Evolutionary conservation across 352 stramenopile species (phyloP).

Genomic region (Pythium phragmitis): DNA sequence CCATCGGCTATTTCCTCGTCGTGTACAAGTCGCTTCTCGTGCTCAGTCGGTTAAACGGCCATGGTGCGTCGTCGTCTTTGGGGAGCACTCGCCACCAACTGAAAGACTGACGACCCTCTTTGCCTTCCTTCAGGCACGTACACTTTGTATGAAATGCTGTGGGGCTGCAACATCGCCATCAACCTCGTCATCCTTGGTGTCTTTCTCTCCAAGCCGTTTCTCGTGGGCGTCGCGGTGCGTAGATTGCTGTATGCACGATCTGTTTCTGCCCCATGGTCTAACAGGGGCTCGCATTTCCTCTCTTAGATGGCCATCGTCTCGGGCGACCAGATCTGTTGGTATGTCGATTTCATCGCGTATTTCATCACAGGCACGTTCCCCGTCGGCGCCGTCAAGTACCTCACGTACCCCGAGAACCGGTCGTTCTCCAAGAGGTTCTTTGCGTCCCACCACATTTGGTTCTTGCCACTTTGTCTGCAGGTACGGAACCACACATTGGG

Average conservation of each 20-base stretch:
- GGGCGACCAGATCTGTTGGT: slow-evolving; percentile 93
- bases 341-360: slow-evolving; percentile 80
- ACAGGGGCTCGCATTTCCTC: background rate
- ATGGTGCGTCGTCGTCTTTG: slow-evolving; percentile 37
- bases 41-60: slow-evolving; percentile 53
- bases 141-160: slow-evolving; percentile 75
- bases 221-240: slow-evolving; percentile 75
- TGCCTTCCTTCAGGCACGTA: slow-evolving; percentile 47
- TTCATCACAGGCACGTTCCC: slow-evolving; percentile 81
- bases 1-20: slow-evolving; percentile 48
- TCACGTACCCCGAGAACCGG: slow-evolving; percentile 80
- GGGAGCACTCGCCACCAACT: background rate
- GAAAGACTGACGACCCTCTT: background rate
- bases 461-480: slow-evolving; percentile 76
- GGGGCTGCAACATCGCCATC: slow-evolving; percentile 80
- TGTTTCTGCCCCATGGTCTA: background rate
- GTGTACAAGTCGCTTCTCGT: slow-evolving; percentile 52
- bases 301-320: slow-evolving; percentile 88
- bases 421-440: slow-evolving; percentile 84
- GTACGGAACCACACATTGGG: slow-evolving; percentile 26
- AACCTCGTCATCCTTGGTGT: slow-evolving; percentile 64
- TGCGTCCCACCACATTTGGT: slow-evolving; percentile 82
- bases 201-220: slow-evolving; percentile 75
- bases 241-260: background rate
- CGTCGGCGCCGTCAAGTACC: slow-evolving; percentile 90